A percentile compares a stretch with the other conserved stretches of the same genome.
These are phyloP conservation scores for Achlya hypogyna DNA, from an alignment of 352 stramenopile genomes.

Conservation along the genomic window DNA sequence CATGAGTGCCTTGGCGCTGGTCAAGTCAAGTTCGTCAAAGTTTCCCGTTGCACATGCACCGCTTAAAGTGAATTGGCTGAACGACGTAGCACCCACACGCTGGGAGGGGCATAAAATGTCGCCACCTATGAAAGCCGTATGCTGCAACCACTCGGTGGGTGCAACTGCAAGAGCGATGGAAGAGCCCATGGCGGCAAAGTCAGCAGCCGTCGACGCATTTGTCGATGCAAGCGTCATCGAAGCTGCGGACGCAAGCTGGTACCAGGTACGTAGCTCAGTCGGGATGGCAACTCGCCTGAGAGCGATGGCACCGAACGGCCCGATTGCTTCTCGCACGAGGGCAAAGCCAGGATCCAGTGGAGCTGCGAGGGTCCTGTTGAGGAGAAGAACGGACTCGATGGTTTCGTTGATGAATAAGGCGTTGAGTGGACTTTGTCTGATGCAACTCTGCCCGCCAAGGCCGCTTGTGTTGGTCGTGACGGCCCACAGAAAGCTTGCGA, in stretches of 20 bases:
- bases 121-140: not conserved
- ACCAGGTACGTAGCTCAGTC: not conserved
- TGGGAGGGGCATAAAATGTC: not conserved
- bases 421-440: not conserved
- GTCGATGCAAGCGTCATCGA: not conserved
- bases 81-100: too few relatives aligned
- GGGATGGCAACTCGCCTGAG: not conserved
- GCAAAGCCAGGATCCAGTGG: not conserved
- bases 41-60: not conserved
- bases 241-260: not conserved
- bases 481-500: slow-evolving; percentile 1
- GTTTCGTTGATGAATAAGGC: not conserved
- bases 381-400: not conserved
- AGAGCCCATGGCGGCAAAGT: not conserved
- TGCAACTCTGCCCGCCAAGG: not conserved
- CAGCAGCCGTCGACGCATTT: not conserved
- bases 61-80: not conserved
- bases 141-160: not conserved
- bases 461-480: not conserved
- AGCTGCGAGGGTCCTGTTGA: not conserved
- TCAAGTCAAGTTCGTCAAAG: not conserved
- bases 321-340: not conserved
- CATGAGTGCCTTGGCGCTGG: not conserved
- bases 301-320: not conserved
- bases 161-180: not conserved